Evolutionary conservation across 2,329 filamentous ascomycete genomes (phyloP), one percentile per base, ranked within the genome.

Genomic region (Colletotrichum coccodes): DNA sequence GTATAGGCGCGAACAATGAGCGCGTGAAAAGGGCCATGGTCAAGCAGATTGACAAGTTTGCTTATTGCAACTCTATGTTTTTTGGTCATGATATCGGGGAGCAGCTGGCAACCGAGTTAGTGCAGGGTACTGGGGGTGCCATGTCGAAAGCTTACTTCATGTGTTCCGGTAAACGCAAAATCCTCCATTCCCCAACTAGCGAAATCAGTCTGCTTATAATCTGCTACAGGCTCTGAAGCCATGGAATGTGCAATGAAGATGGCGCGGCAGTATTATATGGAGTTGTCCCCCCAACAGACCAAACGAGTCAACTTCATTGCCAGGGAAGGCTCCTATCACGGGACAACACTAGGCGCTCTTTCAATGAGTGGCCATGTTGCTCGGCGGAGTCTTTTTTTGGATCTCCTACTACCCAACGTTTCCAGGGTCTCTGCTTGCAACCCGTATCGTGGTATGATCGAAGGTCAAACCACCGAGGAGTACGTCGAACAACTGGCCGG

Each of bases 261-360:
- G n/a, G 83, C 84, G 0, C 72, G 82, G 3, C 85, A 88, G 72
- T 87, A 84, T 60, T 84, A 80, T 58, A 73, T 82, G 7, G 84
- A 86, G 60, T 60, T 74, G 1, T 40, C 44, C 6, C 57, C 57
- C 16, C 70, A 75, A 1, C 78, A 93, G 72, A 83, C 85, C 2
- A 77, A 84, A 44, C 84, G 92, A 16, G 83, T 79, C 1, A 83
- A 85, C 16, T 93, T 94, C 77, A 93, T 95, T 72, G 86, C 90
- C 2, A 85, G 92, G 18, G 79, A 86, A 38, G 85, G 89, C 46
- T 92, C 90, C 4, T 95, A 93, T 72, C 92, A 95, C 71, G 92
- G 92, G 6, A 90, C 85, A 3, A 94, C 92, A 0, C 79, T 94
- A 0, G 92, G 91, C 0, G 85, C 91, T 0, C 82, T 94, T 53